Evolutionary conservation across 192 early-diverging fungal species (phyloP), one percentile per base, ranked within the genome.

Genomic region (Coemansia sp.): DNA sequence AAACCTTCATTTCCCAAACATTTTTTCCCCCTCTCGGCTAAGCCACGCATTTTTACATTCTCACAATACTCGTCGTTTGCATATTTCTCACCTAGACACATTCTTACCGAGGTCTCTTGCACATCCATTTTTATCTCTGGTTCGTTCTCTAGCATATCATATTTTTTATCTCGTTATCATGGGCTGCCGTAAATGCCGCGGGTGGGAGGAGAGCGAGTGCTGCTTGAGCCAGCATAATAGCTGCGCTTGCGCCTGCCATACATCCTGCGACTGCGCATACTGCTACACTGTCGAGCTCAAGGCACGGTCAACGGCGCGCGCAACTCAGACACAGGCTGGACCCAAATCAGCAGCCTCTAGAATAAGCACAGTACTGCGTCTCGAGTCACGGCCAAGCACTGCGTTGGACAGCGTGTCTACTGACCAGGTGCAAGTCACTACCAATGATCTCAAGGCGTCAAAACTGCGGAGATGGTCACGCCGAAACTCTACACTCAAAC

Each of bases 121-220:
- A 44, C 46, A 36, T 12, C 27, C 16, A 16, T 65, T 66, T 42
- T 16, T 41, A 24, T 36, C 27, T 46, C 55, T 54, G 27, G 5
- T 11, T 55, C 36, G 34, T 22, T 24, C 68, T 60, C 59, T 8
- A 51, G 47, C 47, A 51, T 51, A 51, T 9, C 31, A 22, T 54
- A 27, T 18, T 36, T 22, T 47, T 66, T 31, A 0, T 51, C 41
- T 11, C 16, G 34, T 31, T 38, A 71, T 65, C 47, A 79, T 79
- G 77, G 77, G 77, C 42, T 80, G 78, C 73, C 72, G 63, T 27
- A 80, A 74, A 46, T 80, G 78, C 57, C 78, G 78, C 44, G 78
- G 78, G 66, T 80, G 78, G 78, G 78, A 80, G 43, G 72, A 80
- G 43, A 80, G 73, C 69, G 70, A 71, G 52, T 80, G 78, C 78